phyloP scores from a whole-genome alignment of 441 rosid genomes.

The Eruca vesicaria region DNA sequence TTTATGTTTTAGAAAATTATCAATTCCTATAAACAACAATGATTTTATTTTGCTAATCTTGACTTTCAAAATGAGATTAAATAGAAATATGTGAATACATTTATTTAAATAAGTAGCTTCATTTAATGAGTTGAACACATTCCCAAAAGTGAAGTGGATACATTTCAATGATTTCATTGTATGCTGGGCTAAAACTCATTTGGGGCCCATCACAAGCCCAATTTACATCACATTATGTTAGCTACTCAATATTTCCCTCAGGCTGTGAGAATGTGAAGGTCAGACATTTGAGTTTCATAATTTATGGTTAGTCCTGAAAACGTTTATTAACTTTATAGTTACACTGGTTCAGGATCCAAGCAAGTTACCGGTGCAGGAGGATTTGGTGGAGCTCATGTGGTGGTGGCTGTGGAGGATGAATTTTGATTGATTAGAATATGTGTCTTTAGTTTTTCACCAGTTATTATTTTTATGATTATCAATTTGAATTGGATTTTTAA shows the following conservation, averaged over 20 bases:
- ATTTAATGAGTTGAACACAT: background rate
- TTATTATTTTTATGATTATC: background rate
- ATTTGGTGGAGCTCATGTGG: conserved; percentile 33
- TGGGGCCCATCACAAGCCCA: conserved; percentile 4
- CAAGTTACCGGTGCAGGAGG: conserved; percentile 54
- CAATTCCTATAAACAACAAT: background rate
- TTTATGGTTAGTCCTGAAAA: background rate
- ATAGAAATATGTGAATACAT: background rate
- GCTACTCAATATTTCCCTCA: conserved; percentile 71
- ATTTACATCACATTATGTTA: conserved; percentile 57
- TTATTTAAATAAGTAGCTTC: background rate
- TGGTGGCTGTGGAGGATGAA: conserved; percentile 64
- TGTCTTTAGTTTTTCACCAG: background rate
- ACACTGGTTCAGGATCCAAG: conserved; percentile 63
- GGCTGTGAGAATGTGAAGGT: conserved; percentile 78
- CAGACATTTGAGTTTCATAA: background rate
- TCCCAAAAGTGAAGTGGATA: background rate
- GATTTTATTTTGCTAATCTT: background rate
- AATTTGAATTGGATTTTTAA: background rate
- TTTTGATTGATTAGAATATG: conserved; percentile 54
- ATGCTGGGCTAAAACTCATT: background rate
- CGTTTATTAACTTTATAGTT: background rate
- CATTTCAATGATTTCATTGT: background rate
- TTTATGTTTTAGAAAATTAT: background rate
- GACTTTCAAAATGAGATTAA: background rate